phyloP scores from a whole-genome alignment of 495 filamentous ascomycete species.

The Aspergillus sclerotiicarbonarius region DNA sequence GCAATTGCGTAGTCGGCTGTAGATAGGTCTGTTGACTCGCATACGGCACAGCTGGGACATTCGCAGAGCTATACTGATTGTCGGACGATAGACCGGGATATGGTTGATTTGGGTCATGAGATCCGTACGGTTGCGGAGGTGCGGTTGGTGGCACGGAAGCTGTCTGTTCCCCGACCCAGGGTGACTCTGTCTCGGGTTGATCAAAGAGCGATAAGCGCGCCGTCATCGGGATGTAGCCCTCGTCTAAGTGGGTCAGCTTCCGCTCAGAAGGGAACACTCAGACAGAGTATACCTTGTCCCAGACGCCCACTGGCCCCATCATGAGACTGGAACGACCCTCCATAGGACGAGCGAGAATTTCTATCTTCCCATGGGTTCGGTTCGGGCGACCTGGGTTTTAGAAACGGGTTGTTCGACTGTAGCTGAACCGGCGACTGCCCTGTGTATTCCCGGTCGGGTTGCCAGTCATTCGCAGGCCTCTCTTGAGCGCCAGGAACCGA shows the following conservation, averaged over 20 bases:
- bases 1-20: constrained; percentile 9
- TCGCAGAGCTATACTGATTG: neutral
- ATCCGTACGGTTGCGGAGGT: neutral
- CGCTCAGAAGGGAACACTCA: neutral
- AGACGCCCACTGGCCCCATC: constrained; percentile 28
- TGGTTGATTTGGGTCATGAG: neutral
- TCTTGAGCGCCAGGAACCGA: constrained; percentile 27
- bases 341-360: constrained; percentile 25
- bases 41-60: neutral
- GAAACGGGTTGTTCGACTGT: constrained; percentile 46
- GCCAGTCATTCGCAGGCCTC: constrained; percentile 27
- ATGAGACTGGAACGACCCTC: constrained; percentile 17
- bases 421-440: constrained; percentile 28
- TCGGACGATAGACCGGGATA: neutral
- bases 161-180: constrained; percentile 23
- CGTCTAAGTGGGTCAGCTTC: constrained; percentile 25
- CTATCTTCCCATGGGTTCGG: constrained; percentile 27
- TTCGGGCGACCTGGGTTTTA: constrained; percentile 30
- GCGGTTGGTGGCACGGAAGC: constrained; percentile 2
- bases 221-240: constrained; percentile 48
- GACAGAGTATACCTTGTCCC: constrained; percentile 33
- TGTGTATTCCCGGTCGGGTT: constrained; percentile 27
- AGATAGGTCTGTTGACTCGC: neutral
- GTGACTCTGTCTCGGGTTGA: constrained; percentile 23
- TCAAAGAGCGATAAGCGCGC: constrained; percentile 44